Evolutionary conservation across 2,329 filamentous ascomycete genomes (phyloP), one percentile per base, ranked within the genome.

Genomic region (Colletotrichum karsti): DNA sequence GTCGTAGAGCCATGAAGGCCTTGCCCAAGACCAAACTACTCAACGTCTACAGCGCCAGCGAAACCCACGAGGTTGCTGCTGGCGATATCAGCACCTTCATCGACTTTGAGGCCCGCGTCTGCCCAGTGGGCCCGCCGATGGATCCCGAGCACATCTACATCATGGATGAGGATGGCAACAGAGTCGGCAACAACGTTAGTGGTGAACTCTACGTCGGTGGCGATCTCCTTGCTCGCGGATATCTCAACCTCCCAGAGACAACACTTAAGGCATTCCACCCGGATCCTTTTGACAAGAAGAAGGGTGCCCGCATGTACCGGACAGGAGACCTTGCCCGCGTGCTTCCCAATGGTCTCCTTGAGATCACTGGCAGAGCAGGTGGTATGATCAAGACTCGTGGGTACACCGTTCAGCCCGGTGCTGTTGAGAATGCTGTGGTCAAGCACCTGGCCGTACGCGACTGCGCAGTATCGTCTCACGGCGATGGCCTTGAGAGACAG

Each of bases 321-420:
- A 94, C 92, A 0, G 92, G 92, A 4, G 92, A 94, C 76, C 84
- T 90, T 58, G 92, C 92, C 0, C 85, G 91, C 3, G 78, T 93
- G 41, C 84, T 93, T 7, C 84, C 90, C 0, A 91, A 87, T 2
- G 92, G 92, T 1, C 81, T 90, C 6, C 83, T 94, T 7, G 92
- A 94, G 75, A 93, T 94, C 67, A 93, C 91, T 7, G 92, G 92
- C 35, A 88, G 92, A 57, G 90, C 93, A 1, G 92, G 92, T 13
- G 88, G 90, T 12, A 94, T 94, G 92, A 94, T 94, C 81, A 94
- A 94, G 79, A 87, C 93, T 10, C 88, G 92, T 65, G 92, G 92
- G 1, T 94, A 94, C 74, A 93, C 91, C 1, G 90, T 94, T 3
- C 92, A 94, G 24, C 92, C 92, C 6, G 90, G 90, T 7, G 93